phyloP scores from a whole-genome alignment of 2,329 filamentous ascomycete genomes.

The Fusarium tuaranense region DNA sequence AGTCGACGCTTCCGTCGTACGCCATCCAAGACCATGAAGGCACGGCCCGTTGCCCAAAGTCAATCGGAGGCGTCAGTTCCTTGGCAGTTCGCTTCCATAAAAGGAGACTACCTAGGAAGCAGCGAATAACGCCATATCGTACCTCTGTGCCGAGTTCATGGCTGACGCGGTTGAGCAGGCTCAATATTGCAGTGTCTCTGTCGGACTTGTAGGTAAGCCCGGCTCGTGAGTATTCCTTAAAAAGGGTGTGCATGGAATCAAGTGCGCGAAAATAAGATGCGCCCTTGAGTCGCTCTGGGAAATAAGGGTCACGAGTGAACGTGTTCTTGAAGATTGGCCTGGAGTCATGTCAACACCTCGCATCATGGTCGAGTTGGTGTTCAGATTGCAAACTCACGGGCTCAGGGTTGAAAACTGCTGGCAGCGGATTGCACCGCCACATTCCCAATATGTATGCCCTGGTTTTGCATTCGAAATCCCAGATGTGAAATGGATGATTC shows the following conservation, averaged over 20 bases:
- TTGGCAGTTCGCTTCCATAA: not conserved
- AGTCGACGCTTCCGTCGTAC: not conserved
- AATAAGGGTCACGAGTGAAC: not conserved
- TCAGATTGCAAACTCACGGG: not conserved
- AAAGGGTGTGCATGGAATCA: not conserved
- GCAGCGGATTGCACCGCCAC: not conserved
- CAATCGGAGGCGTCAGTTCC: not conserved
- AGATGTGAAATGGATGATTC: not conserved
- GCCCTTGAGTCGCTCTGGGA: not conserved
- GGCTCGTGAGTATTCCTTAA: not conserved
- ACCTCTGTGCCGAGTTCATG: not conserved
- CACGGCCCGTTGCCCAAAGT: not conserved
- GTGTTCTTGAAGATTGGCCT: not conserved
- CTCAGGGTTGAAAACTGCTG: not conserved
- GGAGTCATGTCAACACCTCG: not conserved
- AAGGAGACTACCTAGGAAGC: not conserved
- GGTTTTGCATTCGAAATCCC: not conserved
- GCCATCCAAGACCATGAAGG: not conserved
- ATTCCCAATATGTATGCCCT: not conserved
- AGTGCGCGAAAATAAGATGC: not conserved
- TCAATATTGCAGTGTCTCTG: not conserved
- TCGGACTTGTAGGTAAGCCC: not conserved
- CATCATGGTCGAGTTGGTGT: not conserved
- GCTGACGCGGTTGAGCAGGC: not conserved
- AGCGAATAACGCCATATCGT: not conserved